Base-by-base conservation (phyloP, 805 yeast species). In the Helenozyma rhizophorensis region DNA sequence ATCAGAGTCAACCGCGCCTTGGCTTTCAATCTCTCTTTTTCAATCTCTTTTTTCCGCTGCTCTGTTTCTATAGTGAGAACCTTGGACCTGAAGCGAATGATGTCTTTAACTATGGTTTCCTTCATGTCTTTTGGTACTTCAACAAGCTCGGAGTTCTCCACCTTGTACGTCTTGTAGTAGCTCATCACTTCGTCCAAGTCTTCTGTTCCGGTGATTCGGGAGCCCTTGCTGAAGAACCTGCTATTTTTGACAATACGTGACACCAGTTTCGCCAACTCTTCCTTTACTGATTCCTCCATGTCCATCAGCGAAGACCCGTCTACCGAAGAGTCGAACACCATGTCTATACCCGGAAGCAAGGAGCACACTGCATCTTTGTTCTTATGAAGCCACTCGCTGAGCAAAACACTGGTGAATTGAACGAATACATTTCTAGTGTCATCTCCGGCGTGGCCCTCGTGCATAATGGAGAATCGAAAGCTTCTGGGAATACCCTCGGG, bases 71-170 rank as follows among this genome's bases (percentile, higher is more conserved):
- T 54, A 25, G 67, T 67, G 32, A 76, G 48, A 17, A 78, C 80
- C 26, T 67, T 68, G 14, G 77, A 59, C 47, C 85, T 56, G 48
- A 80, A 80, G 39, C 68, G 72, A 36, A 76, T 62, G 35, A 80
- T 70, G 36, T 74, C 76, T 34, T 65, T 64, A 13, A 64, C 69
- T 23, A 78, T 72, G n/a, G 58, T 60, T 14, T 76, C 79, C 27
- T 71, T 53, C 62, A 74, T 59, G 16, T 72, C 71, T 15, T 57
- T 53, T 2, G 85, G 83, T 4, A 79, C 70, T 42, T 76, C 84
- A 10, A 65, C 57, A 33, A 80, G 51, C 45, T 78, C 84, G 28
- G 61, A 57, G n/a, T 68, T 63, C 48, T 80, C 82, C 21, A 80
- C 72, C 33, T 68, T 65, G 48, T 80, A 79, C 21, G 49, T 50